These are phyloP conservation scores for Picochlorum sp. DNA, from an alignment of 139 green algal species.

Conservation along the genomic window DNA sequence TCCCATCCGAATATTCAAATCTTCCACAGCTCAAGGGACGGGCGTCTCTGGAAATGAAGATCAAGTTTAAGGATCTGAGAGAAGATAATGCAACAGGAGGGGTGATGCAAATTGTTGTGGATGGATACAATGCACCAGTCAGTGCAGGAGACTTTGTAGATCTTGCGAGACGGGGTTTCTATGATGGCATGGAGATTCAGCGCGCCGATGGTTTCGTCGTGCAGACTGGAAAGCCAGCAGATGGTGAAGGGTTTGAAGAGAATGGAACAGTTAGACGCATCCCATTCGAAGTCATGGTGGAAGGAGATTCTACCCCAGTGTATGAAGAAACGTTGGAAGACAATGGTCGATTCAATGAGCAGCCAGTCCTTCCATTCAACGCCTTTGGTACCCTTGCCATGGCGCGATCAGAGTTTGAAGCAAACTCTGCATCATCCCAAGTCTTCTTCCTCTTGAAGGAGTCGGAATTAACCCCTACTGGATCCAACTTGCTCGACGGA, in stretches of 20 bases:
- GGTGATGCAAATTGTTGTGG: slow-evolving; percentile 68
- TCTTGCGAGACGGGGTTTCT: slow-evolving; percentile 83
- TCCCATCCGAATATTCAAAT: slow-evolving; percentile 78
- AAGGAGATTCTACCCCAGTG: slow-evolving; percentile 81
- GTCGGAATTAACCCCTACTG: slow-evolving; percentile 91
- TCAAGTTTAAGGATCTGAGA: slow-evolving; percentile 56
- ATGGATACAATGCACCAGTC: slow-evolving; percentile 96
- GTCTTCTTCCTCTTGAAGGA: slow-evolving; percentile 99
- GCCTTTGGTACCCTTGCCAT: slow-evolving; percentile 94
- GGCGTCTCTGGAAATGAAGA: slow-evolving; percentile 82
- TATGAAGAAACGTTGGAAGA: slow-evolving; percentile 97
- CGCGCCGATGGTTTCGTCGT: slow-evolving; percentile 96
- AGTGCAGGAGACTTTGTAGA: slow-evolving; percentile 89
- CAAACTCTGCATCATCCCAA: slow-evolving; percentile 81
- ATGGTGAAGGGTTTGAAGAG: slow-evolving; percentile 53
- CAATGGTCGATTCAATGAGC: slow-evolving; percentile 73
- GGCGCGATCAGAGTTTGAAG: slow-evolving; percentile 90
- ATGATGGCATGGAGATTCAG: slow-evolving; percentile 95
- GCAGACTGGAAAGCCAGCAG: slow-evolving; percentile 85
- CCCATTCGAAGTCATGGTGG: slow-evolving; percentile 86
- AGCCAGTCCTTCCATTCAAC: slow-evolving; percentile 94
- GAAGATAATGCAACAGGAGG: slow-evolving; percentile 44
- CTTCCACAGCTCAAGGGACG: slow-evolving; percentile 89
- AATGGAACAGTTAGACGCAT: slow-evolving; percentile 57
- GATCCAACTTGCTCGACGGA: slow-evolving; percentile 95